These are phyloP conservation scores for Trichoderma hamatum DNA, from an alignment of 2,329 filamentous ascomycete species.

Conservation along the genomic window DNA sequence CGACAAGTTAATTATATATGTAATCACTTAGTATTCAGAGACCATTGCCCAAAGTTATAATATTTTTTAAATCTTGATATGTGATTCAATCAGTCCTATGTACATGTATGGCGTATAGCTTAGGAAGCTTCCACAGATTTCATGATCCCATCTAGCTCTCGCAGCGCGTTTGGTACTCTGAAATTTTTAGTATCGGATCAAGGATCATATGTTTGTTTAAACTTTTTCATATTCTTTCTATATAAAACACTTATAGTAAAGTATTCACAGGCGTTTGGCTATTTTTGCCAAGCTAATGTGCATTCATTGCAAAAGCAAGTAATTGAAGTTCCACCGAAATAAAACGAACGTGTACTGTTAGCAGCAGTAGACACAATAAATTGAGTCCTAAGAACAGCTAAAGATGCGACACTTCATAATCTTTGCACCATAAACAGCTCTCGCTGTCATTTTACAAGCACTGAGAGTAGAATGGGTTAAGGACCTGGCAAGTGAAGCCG, in stretches of 20 bases:
- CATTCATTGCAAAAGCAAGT: background rate
- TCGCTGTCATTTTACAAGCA: conserved; percentile 40
- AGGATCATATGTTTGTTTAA: background rate
- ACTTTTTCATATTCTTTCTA: background rate
- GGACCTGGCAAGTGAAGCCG: conserved; percentile 42
- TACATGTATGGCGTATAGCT: too few relatives aligned
- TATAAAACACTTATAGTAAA: background rate
- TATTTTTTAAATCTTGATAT: too few relatives aligned
- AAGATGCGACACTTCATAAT: background rate
- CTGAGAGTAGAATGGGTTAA: conserved; percentile 48
- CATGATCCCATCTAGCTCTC: too few relatives aligned
- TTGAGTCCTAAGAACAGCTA: background rate
- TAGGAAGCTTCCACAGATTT: too few relatives aligned
- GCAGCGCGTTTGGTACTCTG: background rate
- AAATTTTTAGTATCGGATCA: background rate
- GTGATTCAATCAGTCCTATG: too few relatives aligned
- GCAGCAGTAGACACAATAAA: background rate
- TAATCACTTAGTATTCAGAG: too few relatives aligned
- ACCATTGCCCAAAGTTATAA: too few relatives aligned
- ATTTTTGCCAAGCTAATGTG: background rate
- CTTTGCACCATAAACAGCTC: background rate
- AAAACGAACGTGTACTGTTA: background rate
- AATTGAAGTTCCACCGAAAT: background rate
- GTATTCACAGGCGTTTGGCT: background rate
- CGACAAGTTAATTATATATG: too few relatives aligned